phyloP scores from a whole-genome alignment of 805 yeast species.

The Wickerhamiella nectarea region DNA sequence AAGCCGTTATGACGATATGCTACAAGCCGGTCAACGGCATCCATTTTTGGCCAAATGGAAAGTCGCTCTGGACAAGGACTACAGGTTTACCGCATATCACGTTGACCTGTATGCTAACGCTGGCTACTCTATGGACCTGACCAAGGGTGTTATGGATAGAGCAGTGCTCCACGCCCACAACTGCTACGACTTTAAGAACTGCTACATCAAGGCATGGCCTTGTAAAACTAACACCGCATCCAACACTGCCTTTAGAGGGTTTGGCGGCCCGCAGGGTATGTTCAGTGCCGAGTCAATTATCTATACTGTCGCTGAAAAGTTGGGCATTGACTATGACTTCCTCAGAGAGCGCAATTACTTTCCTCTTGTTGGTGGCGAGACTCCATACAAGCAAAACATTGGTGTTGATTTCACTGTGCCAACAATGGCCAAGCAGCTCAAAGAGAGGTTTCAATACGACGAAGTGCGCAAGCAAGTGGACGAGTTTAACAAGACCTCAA shows the following conservation, averaged over 20 bases:
- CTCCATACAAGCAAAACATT: slow-evolving; percentile 32
- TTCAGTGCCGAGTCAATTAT: slow-evolving; percentile 32
- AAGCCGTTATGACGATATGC: slow-evolving; percentile 34
- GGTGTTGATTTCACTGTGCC: slow-evolving; percentile 31
- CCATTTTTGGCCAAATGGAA: slow-evolving; percentile 34
- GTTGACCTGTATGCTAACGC: slow-evolving; percentile 33
- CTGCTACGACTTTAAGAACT: slow-evolving; percentile 31
- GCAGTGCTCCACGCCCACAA: slow-evolving; percentile 34
- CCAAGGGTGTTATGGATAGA: slow-evolving; percentile 37
- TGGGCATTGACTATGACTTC: slow-evolving; percentile 30
- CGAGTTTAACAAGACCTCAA: slow-evolving; percentile 29
- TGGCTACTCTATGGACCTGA: slow-evolving; percentile 37
- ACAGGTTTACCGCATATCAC: slow-evolving; percentile 31
- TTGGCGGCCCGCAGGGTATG: slow-evolving; percentile 41
- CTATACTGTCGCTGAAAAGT: slow-evolving; percentile 29
- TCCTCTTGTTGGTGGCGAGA: slow-evolving; percentile 22
- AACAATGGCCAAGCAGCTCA: slow-evolving; percentile 27
- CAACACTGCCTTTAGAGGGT: slow-evolving; percentile 37
- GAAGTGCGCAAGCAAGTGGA: slow-evolving; percentile 28
- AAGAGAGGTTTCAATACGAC: slow-evolving; percentile 27
- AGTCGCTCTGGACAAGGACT: slow-evolving; percentile 31
- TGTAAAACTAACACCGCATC: slow-evolving; percentile 36
- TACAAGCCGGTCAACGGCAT: slow-evolving; percentile 35
- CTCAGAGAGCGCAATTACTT: slow-evolving; percentile 30
- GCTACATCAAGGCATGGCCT: slow-evolving; percentile 28